Percentiles rank a stretch among this genome's conserved stretches.
Conservation (phyloP, 2,329 filamentous ascomycete genomes). For the Exophiala aquamarina region DNA sequence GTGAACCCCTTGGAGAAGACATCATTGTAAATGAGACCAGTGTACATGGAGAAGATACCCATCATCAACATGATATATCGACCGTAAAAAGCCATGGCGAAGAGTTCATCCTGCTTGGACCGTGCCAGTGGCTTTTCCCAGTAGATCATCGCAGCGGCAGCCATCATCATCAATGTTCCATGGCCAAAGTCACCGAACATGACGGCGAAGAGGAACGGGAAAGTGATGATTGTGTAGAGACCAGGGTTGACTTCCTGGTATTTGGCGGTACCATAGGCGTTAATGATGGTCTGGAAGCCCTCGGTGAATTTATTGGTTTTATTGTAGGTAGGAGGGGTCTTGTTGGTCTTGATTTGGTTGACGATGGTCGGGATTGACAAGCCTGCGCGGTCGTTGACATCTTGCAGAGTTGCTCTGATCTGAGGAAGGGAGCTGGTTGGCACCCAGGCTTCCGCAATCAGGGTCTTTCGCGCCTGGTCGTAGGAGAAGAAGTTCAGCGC, state of each 20-base stretch:
- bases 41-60: conserved; percentile 96
- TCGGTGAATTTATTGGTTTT: conserved; percentile 99
- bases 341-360: conserved; percentile 95
- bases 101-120: conserved; percentile 95
- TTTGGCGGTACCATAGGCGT: conserved; percentile 95
- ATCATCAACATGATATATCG: conserved; percentile 98
- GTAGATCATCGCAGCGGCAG: conserved; percentile 90
- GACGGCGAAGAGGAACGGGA: conserved; percentile 99
- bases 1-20: conserved; percentile 92
- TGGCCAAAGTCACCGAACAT: conserved; percentile 99
- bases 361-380: conserved; percentile 98
- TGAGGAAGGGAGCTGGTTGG: conserved; percentile 85
- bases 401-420: conserved; percentile 90
- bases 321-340: conserved; percentile 94
- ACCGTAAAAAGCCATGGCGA: conserved; percentile 98
- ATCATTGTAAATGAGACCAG: conserved; percentile 96
- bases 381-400: conserved; percentile 94
- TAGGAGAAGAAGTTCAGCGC: conserved; percentile 96
- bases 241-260: conserved; percentile 97
- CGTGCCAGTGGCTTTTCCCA: conserved; percentile 80
- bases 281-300: conserved; percentile 97
- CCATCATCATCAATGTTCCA: conserved; percentile 81
- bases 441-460: conserved; percentile 97
- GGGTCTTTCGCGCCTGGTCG: conserved; percentile 88
- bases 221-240: conserved; percentile 91